A percentile compares a stretch with the other conserved stretches of the same genome.
Conservation (phyloP, 768 basidiomycete genomes). For the Mycena amicta region DNA sequence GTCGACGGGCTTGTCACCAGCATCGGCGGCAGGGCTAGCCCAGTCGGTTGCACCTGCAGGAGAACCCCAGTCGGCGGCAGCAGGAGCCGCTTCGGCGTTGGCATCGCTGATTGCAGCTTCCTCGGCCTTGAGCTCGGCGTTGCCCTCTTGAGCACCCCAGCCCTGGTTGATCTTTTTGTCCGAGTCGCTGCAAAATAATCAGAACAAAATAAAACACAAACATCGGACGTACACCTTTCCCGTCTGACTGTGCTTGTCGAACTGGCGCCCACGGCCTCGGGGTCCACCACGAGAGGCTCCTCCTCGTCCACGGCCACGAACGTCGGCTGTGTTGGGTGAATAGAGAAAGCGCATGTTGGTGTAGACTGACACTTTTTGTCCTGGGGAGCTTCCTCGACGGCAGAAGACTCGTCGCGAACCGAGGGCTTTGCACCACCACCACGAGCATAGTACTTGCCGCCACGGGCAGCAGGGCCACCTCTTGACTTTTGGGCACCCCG, state of each 20-base stretch:
- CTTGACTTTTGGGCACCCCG: conserved; percentile 47
- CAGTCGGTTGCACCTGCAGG: conserved; percentile 22
- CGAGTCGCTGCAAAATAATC: conserved; percentile 65
- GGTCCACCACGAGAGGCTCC: conserved; percentile 51
- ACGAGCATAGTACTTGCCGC: conserved; percentile 57
- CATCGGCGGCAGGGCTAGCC: conserved; percentile 31
- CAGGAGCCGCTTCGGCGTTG: conserved; percentile 47
- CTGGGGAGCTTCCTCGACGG: conserved; percentile 27
- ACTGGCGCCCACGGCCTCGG: conserved; percentile 71
- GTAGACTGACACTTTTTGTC: conserved; percentile 37
- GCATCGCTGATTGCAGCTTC: conserved; percentile 75
- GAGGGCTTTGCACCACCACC: conserved; percentile 41
- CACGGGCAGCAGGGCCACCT: conserved; percentile 65
- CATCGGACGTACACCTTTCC: conserved; percentile 68
- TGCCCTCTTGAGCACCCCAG: conserved; percentile 94
- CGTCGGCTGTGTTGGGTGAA: conserved; percentile 40
- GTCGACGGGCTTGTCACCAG: conserved; percentile 35
- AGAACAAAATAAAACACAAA: conserved; percentile 8
- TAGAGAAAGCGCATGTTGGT: conserved; percentile 10
- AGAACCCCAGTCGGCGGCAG: conserved; percentile 45
- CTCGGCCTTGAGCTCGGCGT: conserved; percentile 81
- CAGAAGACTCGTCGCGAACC: conserved; percentile 30
- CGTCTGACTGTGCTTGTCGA: conserved; percentile 86
- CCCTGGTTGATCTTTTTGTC: conserved; percentile 93
- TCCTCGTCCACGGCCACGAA: conserved; percentile 50